Base-by-base conservation (phyloP, 805 yeast species). In the Clavispora santaluciae region DNA sequence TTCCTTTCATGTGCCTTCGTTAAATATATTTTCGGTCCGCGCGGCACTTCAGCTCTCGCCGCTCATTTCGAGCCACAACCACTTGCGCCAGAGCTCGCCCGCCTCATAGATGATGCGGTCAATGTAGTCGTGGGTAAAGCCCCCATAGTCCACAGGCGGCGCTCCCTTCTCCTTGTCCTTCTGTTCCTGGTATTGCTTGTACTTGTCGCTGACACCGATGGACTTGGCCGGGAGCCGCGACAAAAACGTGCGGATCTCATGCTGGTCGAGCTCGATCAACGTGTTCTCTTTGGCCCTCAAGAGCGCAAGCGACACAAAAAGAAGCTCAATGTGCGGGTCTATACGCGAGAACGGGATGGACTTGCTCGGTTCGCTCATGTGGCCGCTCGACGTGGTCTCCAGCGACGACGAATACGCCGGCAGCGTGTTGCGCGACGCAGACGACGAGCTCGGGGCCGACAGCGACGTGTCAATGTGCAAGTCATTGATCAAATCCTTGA, bases 51-150 rank as follows among this genome's bases (percentile, higher is more conserved):
- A 41, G 18, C 30, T 41, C 22, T 61, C 64, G 33, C 64, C 69
- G 33, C 56, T 51, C 63, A 64, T 59, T 44, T 68, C 74, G 48
- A 59, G 49, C 70, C 70, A 86, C 29, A 85, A 64, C 86, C 91
- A 86, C 53, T 80, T 83, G 48, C 96, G 70, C 95, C 95, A 87
- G 33, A 85, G 68, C 54, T 87, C 95, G 23, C 95, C 95, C 2
- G 95, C 90, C 57, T 83, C 90, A 41, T 68, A 65, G 33, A 86
- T 72, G 22, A 87, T 72, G 48, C 81, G 83, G 54, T 85, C 89
- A 57, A 87, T 83, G 49, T 84, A 87, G 47, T 74, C 76, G 30
- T 46, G 48, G 26, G 42, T 36, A 41, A 41, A 37, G 17, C 35
- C 43, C 22, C 36, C 44, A 33, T 44, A 23, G 15, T 46, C 48